Base-by-base conservation (phyloP, 805 yeast genomes). In the Blastobotrys robertii region DNA sequence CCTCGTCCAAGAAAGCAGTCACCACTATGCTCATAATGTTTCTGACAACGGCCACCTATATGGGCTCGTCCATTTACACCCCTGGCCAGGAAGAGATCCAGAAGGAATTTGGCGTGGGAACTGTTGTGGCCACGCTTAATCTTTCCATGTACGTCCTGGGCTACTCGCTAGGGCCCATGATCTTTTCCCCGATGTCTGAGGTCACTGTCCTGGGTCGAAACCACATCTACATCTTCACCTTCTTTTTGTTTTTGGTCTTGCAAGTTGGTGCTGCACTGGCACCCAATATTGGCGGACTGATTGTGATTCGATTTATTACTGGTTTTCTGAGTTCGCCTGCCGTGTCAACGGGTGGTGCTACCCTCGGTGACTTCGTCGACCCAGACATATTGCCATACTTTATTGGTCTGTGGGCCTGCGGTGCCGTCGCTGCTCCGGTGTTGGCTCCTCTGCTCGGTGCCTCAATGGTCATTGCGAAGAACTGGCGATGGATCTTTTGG, bases 301-400 rank as follows among this genome's bases (percentile, higher is more conserved):
- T 69, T 36, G 65, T 72, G 0, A 54, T 74, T 40, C 63, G 82
- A 53, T 85, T 84, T 58, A 76, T 86, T 55, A 69, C 84, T 16
- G 95, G 95, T 1, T 68, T 80, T 28, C 70, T 82, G 41, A 82
- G 88, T 1, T 79, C 90, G 1, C 94, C 94, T 3, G 87, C 92
- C 0, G 69, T 85, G 58, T 81, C 94, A 3, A 75, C 84, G 50
- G 94, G 86, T 10, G 90, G 87, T 46, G 81, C 79, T 6, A 62
- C 76, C 4, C 57, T 76, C 37, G 72, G 73, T 22, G 82, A 77
- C 54, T 56, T 76, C 34, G 55, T 69, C 8, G 34, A 55, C 3
- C 11, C 14, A 8, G 15, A 14, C 3, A 29, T 65, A 45, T 57
- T 70, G 30, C 76, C 81, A 2, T 50, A 68, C 16, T 70, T 71